phyloP scores from a whole-genome alignment of 768 basidiomycete genomes.

The Lactarius akahatsu region DNA sequence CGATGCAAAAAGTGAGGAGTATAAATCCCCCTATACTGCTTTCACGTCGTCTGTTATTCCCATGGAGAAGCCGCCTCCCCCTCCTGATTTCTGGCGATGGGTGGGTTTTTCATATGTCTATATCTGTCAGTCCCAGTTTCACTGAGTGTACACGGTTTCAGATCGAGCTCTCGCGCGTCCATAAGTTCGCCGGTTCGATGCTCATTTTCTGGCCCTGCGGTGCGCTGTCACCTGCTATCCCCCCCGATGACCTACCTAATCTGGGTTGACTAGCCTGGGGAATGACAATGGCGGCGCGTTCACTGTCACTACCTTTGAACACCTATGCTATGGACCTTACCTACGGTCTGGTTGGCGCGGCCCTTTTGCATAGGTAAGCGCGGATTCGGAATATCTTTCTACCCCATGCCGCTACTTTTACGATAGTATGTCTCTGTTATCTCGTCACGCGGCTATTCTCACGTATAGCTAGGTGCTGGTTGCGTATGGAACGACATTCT shows the following conservation, averaged over 20 bases:
- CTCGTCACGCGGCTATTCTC: not conserved
- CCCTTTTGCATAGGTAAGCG: slow-evolving; percentile 9
- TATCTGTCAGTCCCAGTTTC: not conserved
- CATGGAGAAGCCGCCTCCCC: not conserved
- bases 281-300: slow-evolving; percentile 30
- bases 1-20: not conserved
- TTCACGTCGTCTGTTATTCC: not conserved
- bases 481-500: slow-evolving; percentile 27
- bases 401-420: not conserved
- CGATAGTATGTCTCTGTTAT: slow-evolving; percentile 3
- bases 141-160: not conserved
- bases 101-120: not conserved
- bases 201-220: slow-evolving; percentile 32
- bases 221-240: not conserved
- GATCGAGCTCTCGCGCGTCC: slow-evolving; percentile 31
- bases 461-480: slow-evolving; percentile 2
- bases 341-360: slow-evolving; percentile 10
- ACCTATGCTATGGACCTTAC: slow-evolving; percentile 10
- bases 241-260: not conserved
- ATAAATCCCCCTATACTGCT: not conserved
- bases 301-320: slow-evolving; percentile 18
- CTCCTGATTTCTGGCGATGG: slow-evolving; percentile 13
- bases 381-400: not conserved
- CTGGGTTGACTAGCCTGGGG: slow-evolving; percentile 25
- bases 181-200: slow-evolving; percentile 31